Evolutionary conservation across 441 rosid species (phyloP).

Genomic region (California macrophylla): DNA sequence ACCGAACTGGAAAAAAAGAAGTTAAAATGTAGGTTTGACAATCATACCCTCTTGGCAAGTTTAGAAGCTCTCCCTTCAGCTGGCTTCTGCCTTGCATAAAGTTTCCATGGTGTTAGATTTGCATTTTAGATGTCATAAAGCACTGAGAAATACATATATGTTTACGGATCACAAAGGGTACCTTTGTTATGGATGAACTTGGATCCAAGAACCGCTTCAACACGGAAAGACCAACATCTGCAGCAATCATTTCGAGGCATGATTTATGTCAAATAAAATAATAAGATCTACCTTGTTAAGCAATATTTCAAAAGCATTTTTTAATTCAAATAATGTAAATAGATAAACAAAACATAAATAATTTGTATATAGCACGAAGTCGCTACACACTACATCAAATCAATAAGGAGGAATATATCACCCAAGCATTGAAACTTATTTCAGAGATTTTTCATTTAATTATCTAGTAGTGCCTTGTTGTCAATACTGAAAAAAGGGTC

Average conservation of each 20-base stretch:
- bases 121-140: slow-evolving; percentile 14
- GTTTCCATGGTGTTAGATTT: slow-evolving; percentile 35
- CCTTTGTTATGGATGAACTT: slow-evolving; percentile 41
- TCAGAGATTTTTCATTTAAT: background rate
- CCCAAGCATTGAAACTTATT: background rate
- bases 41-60: slow-evolving; percentile 86
- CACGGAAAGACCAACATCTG: slow-evolving; percentile 93
- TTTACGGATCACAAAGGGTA: slow-evolving; percentile 27
- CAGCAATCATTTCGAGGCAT: slow-evolving; percentile 19
- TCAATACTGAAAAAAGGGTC: background rate
- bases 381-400: background rate
- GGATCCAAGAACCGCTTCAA: slow-evolving; percentile 73
- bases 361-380: background rate
- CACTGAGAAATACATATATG: slow-evolving; percentile 3
- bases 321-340: background rate
- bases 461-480: background rate
- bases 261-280: slow-evolving; percentile 11
- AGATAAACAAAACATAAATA: background rate
- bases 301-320: background rate
- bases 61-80: slow-evolving; percentile 60
- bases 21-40: slow-evolving; percentile 15
- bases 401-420: background rate
- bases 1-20: slow-evolving; percentile 6
- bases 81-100: slow-evolving; percentile 67
- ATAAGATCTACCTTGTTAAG: background rate